Base-by-base conservation (phyloP, 306 rosid genomes). In the Gleditsia sinensis region DNA sequence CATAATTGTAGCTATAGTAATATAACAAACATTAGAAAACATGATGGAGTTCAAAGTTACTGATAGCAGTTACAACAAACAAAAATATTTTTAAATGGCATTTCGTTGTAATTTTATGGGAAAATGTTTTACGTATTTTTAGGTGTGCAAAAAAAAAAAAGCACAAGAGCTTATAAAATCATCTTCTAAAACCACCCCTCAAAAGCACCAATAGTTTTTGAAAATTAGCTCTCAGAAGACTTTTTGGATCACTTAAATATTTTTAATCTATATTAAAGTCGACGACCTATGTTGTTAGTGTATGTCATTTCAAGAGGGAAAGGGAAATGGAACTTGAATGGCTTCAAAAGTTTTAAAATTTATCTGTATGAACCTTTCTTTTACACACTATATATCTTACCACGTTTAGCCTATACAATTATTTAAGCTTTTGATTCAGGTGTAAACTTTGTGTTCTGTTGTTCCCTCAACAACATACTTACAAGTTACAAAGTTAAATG, bases 1-100 rank as follows among this genome's bases (percentile, higher is more conserved):
- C 40, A 54, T 45, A 40, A 78, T 45, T 75, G 59, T 27, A 33
- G 42, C 17, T 37, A 27, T 63, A 71, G 74, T 21, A 19, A 42
- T 49, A 12, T 20, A 70, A 30, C 53, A 61, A 49, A 43, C 42
- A 16, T 71, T 42, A 14, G 45, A 66, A 59, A 55, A 32, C 65
- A 32, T 28, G 2, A 28, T 2, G 4, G 50, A 61, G 8, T 40
- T 34, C 19, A 24, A 34, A 48, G 40, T 49, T 17, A 62, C 61
- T 39, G 30, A 16, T 30, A 57, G 23, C 42, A 57, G 42, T 32
- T 71, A 28, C 1, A 11, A 55, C n/a, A 3, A 25, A 37, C 16
- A 9, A 28, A 19, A 17, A 9, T 42, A 72, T 57, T 58, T 1
- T 72, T 19, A n/a, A 30, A 36, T 9, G 55, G 49, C 21, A 34